These are phyloP conservation scores for Skeletonema costatum DNA, from an alignment of 108 stramenopile genomes.

Conservation along the genomic window DNA sequence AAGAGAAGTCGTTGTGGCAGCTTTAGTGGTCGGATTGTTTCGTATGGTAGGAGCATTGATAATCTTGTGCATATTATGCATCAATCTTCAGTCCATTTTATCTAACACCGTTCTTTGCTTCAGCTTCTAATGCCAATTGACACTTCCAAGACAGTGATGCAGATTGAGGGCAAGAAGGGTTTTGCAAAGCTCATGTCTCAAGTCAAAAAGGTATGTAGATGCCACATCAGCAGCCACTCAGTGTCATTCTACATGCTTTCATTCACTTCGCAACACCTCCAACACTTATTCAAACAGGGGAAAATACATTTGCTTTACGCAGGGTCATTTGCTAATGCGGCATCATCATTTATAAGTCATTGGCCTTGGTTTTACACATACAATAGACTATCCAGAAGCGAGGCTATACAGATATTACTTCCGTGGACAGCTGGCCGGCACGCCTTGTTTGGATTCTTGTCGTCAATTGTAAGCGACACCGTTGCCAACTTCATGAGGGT, in stretches of 20 bases:
- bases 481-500: constrained; percentile 83
- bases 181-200: constrained; percentile 66
- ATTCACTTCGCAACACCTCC: neutral
- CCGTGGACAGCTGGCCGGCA: constrained; percentile 56
- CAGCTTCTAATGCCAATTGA: constrained; percentile 69
- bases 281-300: constrained; percentile 7
- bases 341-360: constrained; percentile 65
- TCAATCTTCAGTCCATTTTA: neutral
- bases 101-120: neutral
- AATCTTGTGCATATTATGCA: constrained; percentile 60
- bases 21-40: constrained; percentile 81
- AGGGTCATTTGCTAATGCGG: constrained; percentile 69
- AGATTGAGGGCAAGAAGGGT: constrained; percentile 82
- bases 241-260: neutral
- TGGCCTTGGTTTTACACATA: constrained; percentile 90
- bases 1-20: constrained; percentile 72
- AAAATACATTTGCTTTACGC: constrained; percentile 73
- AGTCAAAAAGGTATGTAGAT: constrained; percentile 49
- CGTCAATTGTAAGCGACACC: constrained; percentile 77
- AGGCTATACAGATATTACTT: constrained; percentile 38
- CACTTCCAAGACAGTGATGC: constrained; percentile 96
- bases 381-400: constrained; percentile 59
- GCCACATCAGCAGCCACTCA: neutral
- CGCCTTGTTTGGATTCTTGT: constrained; percentile 75
- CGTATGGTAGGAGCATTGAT: constrained; percentile 49